phyloP scores from a whole-genome alignment of 176 grass and related monocot species.

The Chrysopogon serrulatus region DNA sequence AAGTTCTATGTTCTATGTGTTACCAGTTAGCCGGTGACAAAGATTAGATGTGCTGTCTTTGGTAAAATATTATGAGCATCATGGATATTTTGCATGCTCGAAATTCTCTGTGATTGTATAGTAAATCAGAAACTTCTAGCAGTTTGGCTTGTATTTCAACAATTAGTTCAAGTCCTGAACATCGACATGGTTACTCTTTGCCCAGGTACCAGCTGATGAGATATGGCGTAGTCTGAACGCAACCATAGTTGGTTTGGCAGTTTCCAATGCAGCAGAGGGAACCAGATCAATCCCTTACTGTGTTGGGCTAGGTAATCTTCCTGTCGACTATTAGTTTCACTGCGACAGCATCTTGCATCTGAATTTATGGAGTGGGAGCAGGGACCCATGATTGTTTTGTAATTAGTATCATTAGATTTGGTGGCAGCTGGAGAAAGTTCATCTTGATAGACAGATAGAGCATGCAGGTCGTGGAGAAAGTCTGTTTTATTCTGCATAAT shows the following conservation, averaged over 20 bases:
- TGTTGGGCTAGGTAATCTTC: conserved; percentile 71
- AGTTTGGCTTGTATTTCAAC: not conserved
- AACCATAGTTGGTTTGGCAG: conserved; percentile 66
- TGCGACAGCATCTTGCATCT: not conserved
- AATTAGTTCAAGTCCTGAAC: not conserved
- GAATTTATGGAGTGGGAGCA: not conserved
- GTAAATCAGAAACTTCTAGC: not conserved
- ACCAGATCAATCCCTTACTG: conserved; percentile 50
- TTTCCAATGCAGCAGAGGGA: conserved; percentile 32
- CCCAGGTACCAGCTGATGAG: conserved; percentile 66
- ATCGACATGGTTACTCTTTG: not conserved
- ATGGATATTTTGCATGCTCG: conserved; percentile 1
- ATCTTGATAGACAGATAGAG: not conserved
- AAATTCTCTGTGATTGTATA: not conserved
- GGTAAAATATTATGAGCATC: not conserved
- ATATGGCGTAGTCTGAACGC: conserved; percentile 82
- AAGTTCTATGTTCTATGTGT: not conserved
- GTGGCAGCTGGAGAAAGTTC: not conserved
- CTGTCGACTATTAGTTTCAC: not conserved
- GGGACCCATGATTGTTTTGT: not conserved
- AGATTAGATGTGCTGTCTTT: not conserved
- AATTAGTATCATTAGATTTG: not conserved
- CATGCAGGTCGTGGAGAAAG: not conserved
- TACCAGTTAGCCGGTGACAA: not conserved
- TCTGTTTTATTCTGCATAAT: not conserved